phyloP scores from a whole-genome alignment of 2,329 filamentous ascomycete genomes.

The Colletotrichum ledebouriae region DNA sequence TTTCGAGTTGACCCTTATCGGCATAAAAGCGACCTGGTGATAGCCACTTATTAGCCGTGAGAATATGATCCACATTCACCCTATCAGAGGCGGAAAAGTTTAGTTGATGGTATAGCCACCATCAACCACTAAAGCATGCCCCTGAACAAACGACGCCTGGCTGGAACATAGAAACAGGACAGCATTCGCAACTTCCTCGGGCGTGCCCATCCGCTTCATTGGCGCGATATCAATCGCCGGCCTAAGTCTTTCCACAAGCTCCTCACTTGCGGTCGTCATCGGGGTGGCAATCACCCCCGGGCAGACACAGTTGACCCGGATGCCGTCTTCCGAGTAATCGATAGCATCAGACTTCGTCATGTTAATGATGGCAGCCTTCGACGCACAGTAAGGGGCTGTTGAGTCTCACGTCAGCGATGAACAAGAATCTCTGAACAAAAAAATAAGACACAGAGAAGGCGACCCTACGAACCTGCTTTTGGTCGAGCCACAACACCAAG shows the following conservation, averaged over 20 bases:
- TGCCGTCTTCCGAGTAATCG: slow-evolving; percentile 62
- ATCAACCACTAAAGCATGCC: slow-evolving; percentile 65
- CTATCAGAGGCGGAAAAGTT: not conserved
- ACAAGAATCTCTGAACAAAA: no score
- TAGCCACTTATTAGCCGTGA: no score
- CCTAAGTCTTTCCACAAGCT: slow-evolving; percentile 54
- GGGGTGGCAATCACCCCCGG: slow-evolving; percentile 72
- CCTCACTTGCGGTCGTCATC: slow-evolving; percentile 57
- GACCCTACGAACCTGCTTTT: slow-evolving; percentile 54
- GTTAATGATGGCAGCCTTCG: slow-evolving; percentile 70
- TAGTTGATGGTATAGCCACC: slow-evolving; percentile 66
- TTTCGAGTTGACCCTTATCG: no score
- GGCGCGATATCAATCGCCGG: slow-evolving; percentile 61
- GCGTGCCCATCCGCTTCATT: slow-evolving; percentile 64
- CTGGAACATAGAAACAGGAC: slow-evolving; percentile 64
- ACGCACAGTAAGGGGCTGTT: slow-evolving; percentile 67
- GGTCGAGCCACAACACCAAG: slow-evolving; percentile 63
- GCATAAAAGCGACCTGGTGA: no score
- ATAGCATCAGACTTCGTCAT: slow-evolving; percentile 70
- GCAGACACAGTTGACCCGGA: slow-evolving; percentile 70
- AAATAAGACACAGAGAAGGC: no score
- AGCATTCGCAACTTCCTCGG: slow-evolving; percentile 63
- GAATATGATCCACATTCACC: no score
- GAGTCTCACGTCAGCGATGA: not conserved
- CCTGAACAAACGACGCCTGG: slow-evolving; percentile 65